phyloP scores from a whole-genome alignment of 768 basidiomycete genomes.

The Panaeolus cyanescens region DNA sequence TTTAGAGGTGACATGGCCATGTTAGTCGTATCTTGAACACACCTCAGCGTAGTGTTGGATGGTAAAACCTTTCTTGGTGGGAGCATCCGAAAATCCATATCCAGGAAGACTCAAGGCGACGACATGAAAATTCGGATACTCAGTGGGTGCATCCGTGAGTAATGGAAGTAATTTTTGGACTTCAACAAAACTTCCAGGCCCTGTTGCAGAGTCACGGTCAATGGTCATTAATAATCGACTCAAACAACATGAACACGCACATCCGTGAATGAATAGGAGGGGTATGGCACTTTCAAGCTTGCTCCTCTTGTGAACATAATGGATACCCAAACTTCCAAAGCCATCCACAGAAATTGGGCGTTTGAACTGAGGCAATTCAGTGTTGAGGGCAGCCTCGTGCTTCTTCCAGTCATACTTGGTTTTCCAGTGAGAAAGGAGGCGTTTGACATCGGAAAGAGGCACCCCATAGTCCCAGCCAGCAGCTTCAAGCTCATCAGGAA shows the following conservation, averaged over 20 bases:
- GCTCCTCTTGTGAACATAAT: conserved; percentile 62
- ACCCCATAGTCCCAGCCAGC: conserved; percentile 55
- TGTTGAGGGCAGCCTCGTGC: conserved; percentile 51
- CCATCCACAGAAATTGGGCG: conserved; percentile 48
- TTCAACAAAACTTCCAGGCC: conserved; percentile 58
- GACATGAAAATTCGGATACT: conserved; percentile 61
- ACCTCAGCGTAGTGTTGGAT: conserved; percentile 51
- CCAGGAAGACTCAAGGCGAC: conserved; percentile 61
- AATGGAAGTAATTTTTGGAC: conserved; percentile 52
- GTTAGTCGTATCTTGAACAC: conserved; percentile 22
- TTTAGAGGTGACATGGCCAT: neutral
- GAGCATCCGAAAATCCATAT: conserved; percentile 62
- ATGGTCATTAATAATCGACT: neutral
- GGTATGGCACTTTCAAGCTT: conserved; percentile 47
- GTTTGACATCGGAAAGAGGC: conserved; percentile 49
- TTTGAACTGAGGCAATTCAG: conserved; percentile 56
- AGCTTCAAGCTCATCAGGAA: conserved; percentile 63
- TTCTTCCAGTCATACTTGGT: conserved; percentile 58
- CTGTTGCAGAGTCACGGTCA: conserved; percentile 25
- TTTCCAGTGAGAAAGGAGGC: conserved; percentile 52
- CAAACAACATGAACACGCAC: conserved; percentile 27
- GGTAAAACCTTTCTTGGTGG: conserved; percentile 52
- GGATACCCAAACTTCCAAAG: conserved; percentile 46
- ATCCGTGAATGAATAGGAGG: conserved; percentile 63
- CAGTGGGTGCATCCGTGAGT: conserved; percentile 39